A percentile compares a stretch with the other conserved stretches of the same genome.
Conservation (phyloP, 1,284 basidiomycete species). For the Cerioporus squamosus region DNA sequence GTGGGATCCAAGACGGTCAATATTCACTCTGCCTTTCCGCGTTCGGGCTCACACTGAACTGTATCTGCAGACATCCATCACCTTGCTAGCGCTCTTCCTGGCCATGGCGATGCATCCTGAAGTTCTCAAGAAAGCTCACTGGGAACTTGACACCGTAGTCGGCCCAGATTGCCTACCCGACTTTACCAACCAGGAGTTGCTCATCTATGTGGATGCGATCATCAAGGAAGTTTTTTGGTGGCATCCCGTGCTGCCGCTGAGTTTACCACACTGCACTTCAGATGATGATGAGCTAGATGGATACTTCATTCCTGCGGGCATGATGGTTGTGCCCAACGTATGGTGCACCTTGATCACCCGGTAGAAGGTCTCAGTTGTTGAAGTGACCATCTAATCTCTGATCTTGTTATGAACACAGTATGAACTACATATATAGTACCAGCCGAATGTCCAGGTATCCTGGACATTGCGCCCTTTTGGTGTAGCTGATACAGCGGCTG, state of each 20-base stretch:
- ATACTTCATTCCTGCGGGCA: constrained; percentile 25
- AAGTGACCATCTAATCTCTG: too few species aligned
- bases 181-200: constrained; percentile 14
- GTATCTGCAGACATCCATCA: constrained; percentile 25
- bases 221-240: constrained; percentile 16
- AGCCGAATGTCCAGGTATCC: too few species aligned
- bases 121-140: constrained; percentile 28
- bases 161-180: constrained; percentile 21
- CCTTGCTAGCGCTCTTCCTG: constrained; percentile 21
- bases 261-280: constrained; percentile 1
- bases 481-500: too few species aligned
- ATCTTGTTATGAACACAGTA: too few species aligned
- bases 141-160: constrained; percentile 37
- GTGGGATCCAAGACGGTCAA: constrained; percentile 16
- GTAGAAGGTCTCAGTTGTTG: too few species aligned
- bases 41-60: too few species aligned
- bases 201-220: constrained; percentile 24
- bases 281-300: constrained; percentile 11
- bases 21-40: too few species aligned
- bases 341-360: too few species aligned
- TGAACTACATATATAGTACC: too few species aligned
- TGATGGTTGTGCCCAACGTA: constrained; percentile 11
- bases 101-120: constrained; percentile 26
- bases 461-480: too few species aligned
- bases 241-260: constrained; percentile 5